Evolutionary conservation across 768 basidiomycete genomes (phyloP).

Genomic region (Saitozyma podzolica): DNA sequence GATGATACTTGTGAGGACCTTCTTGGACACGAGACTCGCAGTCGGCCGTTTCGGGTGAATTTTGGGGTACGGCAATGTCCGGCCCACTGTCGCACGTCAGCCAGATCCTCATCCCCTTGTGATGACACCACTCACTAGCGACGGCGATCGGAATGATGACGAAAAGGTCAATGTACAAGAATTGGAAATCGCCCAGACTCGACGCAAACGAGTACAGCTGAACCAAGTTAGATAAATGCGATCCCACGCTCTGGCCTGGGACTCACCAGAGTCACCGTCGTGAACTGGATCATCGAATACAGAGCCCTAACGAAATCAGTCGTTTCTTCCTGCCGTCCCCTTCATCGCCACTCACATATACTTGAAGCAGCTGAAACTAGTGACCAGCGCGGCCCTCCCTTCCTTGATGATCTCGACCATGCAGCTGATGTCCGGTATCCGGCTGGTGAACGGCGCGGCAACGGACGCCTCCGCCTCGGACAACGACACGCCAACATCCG

Average conservation of each 20-base stretch:
- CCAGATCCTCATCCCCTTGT: background rate
- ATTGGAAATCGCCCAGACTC: constrained; percentile 96
- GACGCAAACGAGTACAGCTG: constrained; percentile 89
- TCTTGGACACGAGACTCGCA: constrained; percentile 90
- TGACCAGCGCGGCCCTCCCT: constrained; percentile 91
- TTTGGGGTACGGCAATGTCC: constrained; percentile 82
- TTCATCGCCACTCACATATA: constrained; percentile 73
- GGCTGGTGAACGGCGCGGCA: constrained; percentile 94
- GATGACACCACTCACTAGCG: constrained; percentile 67
- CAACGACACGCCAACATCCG: constrained; percentile 93
- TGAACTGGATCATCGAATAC: constrained; percentile 98
- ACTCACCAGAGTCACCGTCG: constrained; percentile 74
- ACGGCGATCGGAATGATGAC: constrained; percentile 97
- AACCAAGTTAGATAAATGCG: constrained; percentile 3
- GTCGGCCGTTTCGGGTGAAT: constrained; percentile 90
- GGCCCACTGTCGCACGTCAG: constrained; percentile 69
- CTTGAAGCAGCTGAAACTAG: constrained; percentile 99
- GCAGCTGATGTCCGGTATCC: constrained; percentile 90
- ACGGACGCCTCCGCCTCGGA: constrained; percentile 99
- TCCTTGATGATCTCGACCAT: constrained; percentile 96
- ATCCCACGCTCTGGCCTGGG: background rate
- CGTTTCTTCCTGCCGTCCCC: background rate
- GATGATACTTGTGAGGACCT: constrained; percentile 87
- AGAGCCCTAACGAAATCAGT: constrained; percentile 68
- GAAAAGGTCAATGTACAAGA: constrained; percentile 95